These are phyloP conservation scores for Vachellia pachyceras DNA, from an alignment of 306 rosid genomes.

Conservation along the genomic window DNA sequence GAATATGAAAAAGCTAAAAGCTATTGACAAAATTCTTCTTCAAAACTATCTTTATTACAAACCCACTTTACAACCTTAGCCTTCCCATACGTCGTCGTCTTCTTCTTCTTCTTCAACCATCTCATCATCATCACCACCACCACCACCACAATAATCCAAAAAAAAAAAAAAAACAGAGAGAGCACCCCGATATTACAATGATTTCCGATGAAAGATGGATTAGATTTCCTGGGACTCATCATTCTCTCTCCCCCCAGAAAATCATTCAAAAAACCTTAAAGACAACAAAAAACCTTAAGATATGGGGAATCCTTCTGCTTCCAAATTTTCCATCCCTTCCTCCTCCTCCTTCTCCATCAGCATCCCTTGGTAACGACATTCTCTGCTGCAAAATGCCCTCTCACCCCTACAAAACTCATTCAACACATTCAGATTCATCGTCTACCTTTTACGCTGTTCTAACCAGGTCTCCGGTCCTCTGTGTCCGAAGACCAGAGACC, in stretches of 20 bases:
- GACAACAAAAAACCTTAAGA: background rate
- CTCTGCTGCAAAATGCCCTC: conserved; percentile 90
- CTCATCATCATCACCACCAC: background rate
- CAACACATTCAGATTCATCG: background rate
- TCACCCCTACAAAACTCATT: conserved; percentile 68
- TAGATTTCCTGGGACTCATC: conserved; percentile 25
- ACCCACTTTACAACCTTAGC: conserved; percentile 11
- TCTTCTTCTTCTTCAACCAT: background rate
- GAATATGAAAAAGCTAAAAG: background rate
- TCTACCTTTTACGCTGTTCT: background rate
- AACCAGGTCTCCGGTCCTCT: too few relatives aligned
- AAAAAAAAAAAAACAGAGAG: background rate
- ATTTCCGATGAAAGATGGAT: background rate
- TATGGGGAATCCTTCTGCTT: conserved; percentile 28
- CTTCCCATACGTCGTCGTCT: too few relatives aligned
- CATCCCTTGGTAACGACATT: conserved; percentile 80
- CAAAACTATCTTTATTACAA: conserved; percentile 7
- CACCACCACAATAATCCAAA: background rate
- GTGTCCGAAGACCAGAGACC: background rate
- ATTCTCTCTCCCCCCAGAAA: conserved; percentile 35
- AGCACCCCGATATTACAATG: background rate
- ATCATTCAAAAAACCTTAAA: conserved; percentile 15
- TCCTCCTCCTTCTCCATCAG: conserved; percentile 62
- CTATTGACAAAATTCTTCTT: conserved; percentile 48
- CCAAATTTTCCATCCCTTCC: conserved; percentile 54